Conservation (phyloP, 176 grass and related monocot genomes). For the Avena eriantha region DNA sequence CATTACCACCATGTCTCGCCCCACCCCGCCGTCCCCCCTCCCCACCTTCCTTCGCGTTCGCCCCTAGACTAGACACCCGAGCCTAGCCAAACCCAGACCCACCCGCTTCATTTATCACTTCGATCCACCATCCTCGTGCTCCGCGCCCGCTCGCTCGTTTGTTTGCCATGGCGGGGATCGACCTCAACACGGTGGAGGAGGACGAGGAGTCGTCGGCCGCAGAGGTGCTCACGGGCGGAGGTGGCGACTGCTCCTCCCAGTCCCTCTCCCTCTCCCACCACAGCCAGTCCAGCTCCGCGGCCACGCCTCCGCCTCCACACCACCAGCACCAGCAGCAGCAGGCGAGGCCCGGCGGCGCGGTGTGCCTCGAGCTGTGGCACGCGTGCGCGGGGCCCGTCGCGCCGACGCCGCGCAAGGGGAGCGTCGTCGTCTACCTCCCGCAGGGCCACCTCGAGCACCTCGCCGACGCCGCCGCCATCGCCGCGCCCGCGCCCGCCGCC, state of each 20-base stretch:
- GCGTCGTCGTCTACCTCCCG: constrained; percentile 76
- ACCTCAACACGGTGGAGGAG: constrained; percentile 82
- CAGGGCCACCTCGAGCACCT: constrained; percentile 78
- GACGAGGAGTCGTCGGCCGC: constrained; percentile 65
- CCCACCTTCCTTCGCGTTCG: not conserved
- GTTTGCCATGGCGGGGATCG: constrained; percentile 56
- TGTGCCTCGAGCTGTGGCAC: constrained; percentile 87
- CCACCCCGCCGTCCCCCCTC: constrained; percentile 29
- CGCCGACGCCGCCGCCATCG: constrained; percentile 22
- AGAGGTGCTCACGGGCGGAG: not conserved
- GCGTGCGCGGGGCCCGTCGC: constrained; percentile 78
- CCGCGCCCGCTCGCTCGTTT: not conserved
- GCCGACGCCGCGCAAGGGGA: constrained; percentile 62
- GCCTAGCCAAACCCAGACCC: not conserved
- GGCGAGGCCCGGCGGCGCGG: constrained; percentile 14
- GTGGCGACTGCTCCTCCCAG: too few species aligned
- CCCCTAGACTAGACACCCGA: not conserved
- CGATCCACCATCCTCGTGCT: not conserved
- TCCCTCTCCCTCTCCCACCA: too few species aligned
- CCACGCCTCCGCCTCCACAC: too few species aligned
- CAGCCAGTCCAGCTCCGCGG: too few species aligned
- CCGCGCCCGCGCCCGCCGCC: not conserved
- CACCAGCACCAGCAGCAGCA: not conserved
- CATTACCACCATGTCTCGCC: constrained; percentile 55
- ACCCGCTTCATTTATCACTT: constrained; percentile 37